Evolutionary conservation across 176 grass and related monocot species (phyloP).

Genomic region (Panicum miliaceum): DNA sequence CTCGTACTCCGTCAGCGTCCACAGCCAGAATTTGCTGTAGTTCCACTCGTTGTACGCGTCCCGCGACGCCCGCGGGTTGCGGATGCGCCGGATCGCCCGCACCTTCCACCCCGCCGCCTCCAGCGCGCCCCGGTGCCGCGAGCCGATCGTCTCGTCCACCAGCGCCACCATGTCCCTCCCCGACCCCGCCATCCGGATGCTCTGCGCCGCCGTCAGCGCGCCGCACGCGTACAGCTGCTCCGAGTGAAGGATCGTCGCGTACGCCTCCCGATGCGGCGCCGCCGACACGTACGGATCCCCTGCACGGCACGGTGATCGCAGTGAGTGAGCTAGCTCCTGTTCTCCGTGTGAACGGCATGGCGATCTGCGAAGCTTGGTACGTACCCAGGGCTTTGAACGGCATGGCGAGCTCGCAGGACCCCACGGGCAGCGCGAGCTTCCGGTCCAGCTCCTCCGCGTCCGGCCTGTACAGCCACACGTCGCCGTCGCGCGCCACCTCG

Average conservation of each 20-base stretch:
- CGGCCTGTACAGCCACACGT: slow-evolving; percentile 69
- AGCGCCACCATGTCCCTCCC: slow-evolving; percentile 53
- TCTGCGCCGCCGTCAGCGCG: slow-evolving; percentile 50
- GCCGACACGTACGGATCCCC: neutral
- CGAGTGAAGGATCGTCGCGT: slow-evolving; percentile 61
- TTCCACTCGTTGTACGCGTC: slow-evolving; percentile 64
- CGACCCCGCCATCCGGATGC: slow-evolving; percentile 46
- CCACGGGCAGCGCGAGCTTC: slow-evolving; percentile 67
- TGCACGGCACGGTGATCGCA: no score
- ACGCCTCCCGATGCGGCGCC: slow-evolving; percentile 42
- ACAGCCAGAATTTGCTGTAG: slow-evolving; percentile 73
- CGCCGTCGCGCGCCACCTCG: slow-evolving; percentile 54
- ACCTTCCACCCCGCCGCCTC: slow-evolving; percentile 51
- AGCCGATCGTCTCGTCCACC: slow-evolving; percentile 54
- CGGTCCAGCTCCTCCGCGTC: slow-evolving; percentile 40
- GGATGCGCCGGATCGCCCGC: slow-evolving; percentile 36
- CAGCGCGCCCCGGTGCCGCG: slow-evolving; percentile 33
- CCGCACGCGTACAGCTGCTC: slow-evolving; percentile 66
- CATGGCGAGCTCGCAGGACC: slow-evolving; percentile 70
- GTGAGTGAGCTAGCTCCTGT: no score
- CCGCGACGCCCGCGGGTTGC: slow-evolving; percentile 40
- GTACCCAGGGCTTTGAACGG: slow-evolving; percentile 47
- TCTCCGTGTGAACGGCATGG: no score
- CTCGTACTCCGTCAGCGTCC: slow-evolving; percentile 54
- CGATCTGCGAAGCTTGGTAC: no score